Conservation (phyloP, 1,139 yeast species). For the Yamadazyma dushanensis region DNA sequence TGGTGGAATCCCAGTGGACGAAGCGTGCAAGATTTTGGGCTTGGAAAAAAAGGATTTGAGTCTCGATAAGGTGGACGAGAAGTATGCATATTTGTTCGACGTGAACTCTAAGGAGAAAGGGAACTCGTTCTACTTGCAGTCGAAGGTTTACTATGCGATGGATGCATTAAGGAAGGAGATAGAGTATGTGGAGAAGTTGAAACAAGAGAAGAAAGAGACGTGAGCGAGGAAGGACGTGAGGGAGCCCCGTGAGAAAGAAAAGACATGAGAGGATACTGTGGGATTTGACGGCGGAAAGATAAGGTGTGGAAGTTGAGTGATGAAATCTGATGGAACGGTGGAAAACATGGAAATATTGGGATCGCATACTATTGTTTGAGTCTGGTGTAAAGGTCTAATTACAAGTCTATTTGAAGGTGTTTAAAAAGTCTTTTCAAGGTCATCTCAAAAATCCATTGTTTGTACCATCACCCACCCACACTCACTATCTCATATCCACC, state of each 20-base stretch:
- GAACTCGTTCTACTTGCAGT: slow-evolving; percentile 88
- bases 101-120: slow-evolving; percentile 92
- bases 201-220: slow-evolving; percentile 19
- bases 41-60: slow-evolving; percentile 60
- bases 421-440: no score
- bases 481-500: no score
- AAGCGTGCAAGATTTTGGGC: slow-evolving; percentile 88
- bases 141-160: slow-evolving; percentile 79
- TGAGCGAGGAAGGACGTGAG: not conserved
- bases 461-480: no score
- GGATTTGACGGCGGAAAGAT: no score
- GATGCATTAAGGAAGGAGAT: slow-evolving; percentile 47
- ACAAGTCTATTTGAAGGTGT: no score
- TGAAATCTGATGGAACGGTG: no score
- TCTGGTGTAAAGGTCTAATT: no score
- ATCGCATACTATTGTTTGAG: no score
- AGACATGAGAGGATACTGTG: not conserved
- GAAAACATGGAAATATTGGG: no score
- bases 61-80: slow-evolving; percentile 65
- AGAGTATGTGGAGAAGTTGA: slow-evolving; percentile 42
- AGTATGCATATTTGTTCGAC: slow-evolving; percentile 80
- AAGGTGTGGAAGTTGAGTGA: no score
- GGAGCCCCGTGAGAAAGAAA: not conserved
- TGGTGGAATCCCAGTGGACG: slow-evolving; percentile 83
- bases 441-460: no score